Conservation (phyloP, 2,329 filamentous ascomycete genomes). For the Parastagonospora avenae region DNA sequence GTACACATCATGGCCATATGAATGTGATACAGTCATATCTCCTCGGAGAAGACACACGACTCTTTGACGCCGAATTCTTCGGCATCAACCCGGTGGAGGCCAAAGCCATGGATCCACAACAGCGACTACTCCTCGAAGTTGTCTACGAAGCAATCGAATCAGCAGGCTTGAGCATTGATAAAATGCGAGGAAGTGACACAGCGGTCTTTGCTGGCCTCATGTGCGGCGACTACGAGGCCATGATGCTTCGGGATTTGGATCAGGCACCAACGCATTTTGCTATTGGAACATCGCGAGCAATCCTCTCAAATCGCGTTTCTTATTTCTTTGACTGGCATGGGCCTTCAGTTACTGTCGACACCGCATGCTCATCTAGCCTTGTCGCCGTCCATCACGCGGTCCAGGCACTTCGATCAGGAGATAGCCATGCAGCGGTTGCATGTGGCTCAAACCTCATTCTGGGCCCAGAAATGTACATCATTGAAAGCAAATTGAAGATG, state of each 20-base stretch:
- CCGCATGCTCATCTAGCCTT: conserved; percentile 43
- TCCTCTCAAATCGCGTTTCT: conserved; percentile 43
- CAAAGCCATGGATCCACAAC: conserved; percentile 27
- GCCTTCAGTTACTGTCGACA: conserved; percentile 46
- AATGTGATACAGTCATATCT: too few relatives aligned
- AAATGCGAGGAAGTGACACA: conserved; percentile 9
- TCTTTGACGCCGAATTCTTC: conserved; percentile 29
- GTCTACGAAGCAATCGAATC: conserved; percentile 21
- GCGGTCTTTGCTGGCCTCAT: conserved; percentile 11
- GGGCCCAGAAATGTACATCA: conserved; percentile 11
- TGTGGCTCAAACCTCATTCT: conserved; percentile 4
- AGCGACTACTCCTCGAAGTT: conserved; percentile 22
- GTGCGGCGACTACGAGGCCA: conserved; percentile 8
- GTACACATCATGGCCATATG: too few relatives aligned
- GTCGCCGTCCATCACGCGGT: conserved; percentile 29
- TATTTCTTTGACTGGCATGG: conserved; percentile 45
- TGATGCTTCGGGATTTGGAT: conserved; percentile 2
- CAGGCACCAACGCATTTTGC: conserved; percentile 13
- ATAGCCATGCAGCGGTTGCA: conserved; percentile 15
- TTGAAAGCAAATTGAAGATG: conserved; percentile 26
- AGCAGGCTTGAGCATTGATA: conserved; percentile 6
- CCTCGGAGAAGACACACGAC: background rate
- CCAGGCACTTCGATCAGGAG: conserved; percentile 8
- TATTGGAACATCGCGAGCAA: conserved; percentile 24
- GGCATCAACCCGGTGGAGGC: conserved; percentile 18